Percentiles rank a stretch among this genome's conserved stretches.
Evolutionary conservation across 1,139 yeast species (phyloP).

Genomic region (Sugiyamaella novakii): DNA sequence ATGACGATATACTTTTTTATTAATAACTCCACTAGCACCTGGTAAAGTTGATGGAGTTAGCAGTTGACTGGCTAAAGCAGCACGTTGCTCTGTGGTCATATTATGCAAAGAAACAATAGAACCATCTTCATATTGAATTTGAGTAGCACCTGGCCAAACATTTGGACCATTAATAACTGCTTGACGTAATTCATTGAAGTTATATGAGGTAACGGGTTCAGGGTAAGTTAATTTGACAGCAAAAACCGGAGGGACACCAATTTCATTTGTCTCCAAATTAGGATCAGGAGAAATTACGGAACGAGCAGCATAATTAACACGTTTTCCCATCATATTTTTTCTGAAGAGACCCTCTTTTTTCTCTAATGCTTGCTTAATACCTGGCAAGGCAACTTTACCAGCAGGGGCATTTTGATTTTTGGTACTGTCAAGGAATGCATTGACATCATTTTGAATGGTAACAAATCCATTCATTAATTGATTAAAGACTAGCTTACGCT

Average conservation of each 20-base stretch:
- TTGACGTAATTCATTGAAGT: constrained; percentile 85
- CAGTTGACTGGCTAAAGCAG: constrained; percentile 93
- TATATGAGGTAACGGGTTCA: constrained; percentile 96
- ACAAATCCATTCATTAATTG: constrained; percentile 95
- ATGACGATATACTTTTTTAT: constrained; percentile 93
- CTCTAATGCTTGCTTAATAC: constrained; percentile 96
- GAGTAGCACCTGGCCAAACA: constrained; percentile 98
- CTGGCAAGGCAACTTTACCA: constrained; percentile 81
- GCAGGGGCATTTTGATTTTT: constrained; percentile 72
- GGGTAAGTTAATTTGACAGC: constrained; percentile 95
- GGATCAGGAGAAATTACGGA: constrained; percentile 99
- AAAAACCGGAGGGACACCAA: constrained; percentile 98
- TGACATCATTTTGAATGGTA: constrained; percentile 91
- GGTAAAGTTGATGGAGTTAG: constrained; percentile 74
- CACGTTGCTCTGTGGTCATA: constrained; percentile 91
- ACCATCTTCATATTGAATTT: constrained; percentile 97
- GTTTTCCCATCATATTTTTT: constrained; percentile 99
- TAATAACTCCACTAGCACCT: constrained; percentile 55
- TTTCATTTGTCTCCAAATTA: constrained; percentile 93
- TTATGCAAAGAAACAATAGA: constrained; percentile 76
- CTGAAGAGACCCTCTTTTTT: constrained; percentile 98
- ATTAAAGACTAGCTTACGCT: constrained; percentile 76
- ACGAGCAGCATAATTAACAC: constrained; percentile 98
- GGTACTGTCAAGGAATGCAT: constrained; percentile 88
- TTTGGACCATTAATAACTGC: constrained; percentile 98